Base-by-base conservation (phyloP, 306 rosid genomes). In the Glycyrrhiza uralensis region DNA sequence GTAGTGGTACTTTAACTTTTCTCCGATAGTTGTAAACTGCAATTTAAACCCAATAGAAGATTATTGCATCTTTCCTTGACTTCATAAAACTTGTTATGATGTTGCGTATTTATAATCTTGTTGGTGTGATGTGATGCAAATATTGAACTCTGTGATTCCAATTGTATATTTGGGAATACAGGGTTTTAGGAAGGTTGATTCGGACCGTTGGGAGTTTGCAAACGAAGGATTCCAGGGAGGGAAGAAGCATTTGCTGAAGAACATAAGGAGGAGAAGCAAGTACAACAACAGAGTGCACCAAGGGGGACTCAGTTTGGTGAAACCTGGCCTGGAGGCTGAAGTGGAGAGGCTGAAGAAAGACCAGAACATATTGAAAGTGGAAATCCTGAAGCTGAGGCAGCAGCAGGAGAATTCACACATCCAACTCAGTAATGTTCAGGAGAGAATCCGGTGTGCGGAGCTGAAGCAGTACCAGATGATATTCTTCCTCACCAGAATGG, bases 151-250 rank as follows among this genome's bases (percentile, higher is more conserved):
- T 50, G 44, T 49, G 29, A 15, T 42, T 67, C 0, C 33, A 35
- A 41, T 19, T 0, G 45, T 0, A 23, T 42, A 3, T 61, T 63
- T 45, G n/a, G 33, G 38, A 14, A 13, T 3, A 6, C 80, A 94
- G 99, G 99, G 99, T 1, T 94, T 94, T 72, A 85, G 83, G 87
- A 94, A 94, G 85, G 78, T 94, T 67, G 93, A 86, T 85, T 81
- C 91, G 10, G 91, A 87, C 42, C 85, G 89, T 2, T 94, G 99
- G 99, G 96, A 91, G 86, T 94, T 94, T 82, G 96, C 97, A 55
- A 91, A 91, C 44, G 92, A 86, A 88, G 91, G 87, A 5, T 94
- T 94, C 71, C 87, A 80, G 17, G 83, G 91, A 70, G 99, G 99
- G 79, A 89, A 89, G 86, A 89, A 72, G 78, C 95, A 91, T 72